Evolutionary conservation across 306 rosid species (phyloP), one percentile per base, ranked within the genome.

Genomic region (Trifolium dubium): DNA sequence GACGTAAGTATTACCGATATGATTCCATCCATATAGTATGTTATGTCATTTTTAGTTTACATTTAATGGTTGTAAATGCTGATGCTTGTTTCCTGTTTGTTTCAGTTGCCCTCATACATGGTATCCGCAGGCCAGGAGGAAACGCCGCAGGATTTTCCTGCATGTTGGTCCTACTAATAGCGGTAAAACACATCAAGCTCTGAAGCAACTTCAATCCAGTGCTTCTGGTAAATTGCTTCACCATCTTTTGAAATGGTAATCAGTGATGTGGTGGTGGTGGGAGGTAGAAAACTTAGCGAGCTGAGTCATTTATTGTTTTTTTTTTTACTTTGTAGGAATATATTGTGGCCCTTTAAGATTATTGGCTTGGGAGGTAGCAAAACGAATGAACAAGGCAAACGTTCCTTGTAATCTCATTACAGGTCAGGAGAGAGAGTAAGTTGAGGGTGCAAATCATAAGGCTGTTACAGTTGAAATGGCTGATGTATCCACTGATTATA

Each of bases 381-480:
- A 92, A 83, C 90, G 89, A 67, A 58, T 94, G 92, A 94, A 94
- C 88, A 92, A 89, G 88, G 99, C 86, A 65, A 89, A 89, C 11
- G 90, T 94, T 73, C 96, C 92, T 31, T 94, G 97, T 75, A 85
- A 92, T 76, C 90, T 94, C 65, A 74, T 94, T 67, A 94, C 96
- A 2, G 97, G 99, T 79, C 97, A 92, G 77, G 99, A 94, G 80
- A 88, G 88, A 83, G 97, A 88, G 30, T 89, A 88, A 83, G 83
- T 86, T 66, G 96, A 92, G 10, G 95, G 96, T 77, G 97, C 99
- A 41, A 87, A 86, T 17, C 97, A 94, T 80, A 89, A 67, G 89
- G 87, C 97, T 73, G 96, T 85, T 73, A 94, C 96, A 28, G 97
- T 94, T 86, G 99, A 94, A 83, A 94, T 94, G 97, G 99, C 96